phyloP scores from a whole-genome alignment of 225 moss, liverwort and hornwort species.

The Antitrichia curtipendula region DNA sequence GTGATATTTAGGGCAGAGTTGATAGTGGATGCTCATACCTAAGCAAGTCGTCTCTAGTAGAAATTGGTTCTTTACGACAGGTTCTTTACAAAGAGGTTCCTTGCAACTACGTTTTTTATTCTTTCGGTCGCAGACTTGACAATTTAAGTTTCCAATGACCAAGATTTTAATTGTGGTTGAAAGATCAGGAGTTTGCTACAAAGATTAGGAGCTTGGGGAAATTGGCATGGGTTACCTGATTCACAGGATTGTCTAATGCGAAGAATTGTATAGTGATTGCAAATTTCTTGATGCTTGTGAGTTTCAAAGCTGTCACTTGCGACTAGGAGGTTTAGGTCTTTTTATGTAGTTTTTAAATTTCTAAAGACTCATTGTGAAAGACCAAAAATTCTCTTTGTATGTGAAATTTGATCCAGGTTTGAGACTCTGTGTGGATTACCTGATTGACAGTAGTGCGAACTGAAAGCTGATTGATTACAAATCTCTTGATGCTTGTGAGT shows the following conservation, averaged over 20 bases:
- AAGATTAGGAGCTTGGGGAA: not conserved
- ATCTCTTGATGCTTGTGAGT: not conserved
- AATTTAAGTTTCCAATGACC: no score
- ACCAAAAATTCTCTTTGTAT: not conserved
- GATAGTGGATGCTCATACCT: no score
- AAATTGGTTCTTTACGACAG: no score
- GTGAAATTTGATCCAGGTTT: not conserved
- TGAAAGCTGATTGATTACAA: not conserved
- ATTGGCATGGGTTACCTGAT: not conserved
- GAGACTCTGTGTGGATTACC: not conserved
- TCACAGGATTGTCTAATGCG: not conserved
- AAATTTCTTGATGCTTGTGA: not conserved
- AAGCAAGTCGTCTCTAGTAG: no score
- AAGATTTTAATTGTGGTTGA: not conserved
- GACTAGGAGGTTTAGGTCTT: not conserved
- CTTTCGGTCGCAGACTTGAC: not conserved
- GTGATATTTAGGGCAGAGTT: no score
- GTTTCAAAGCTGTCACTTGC: not conserved
- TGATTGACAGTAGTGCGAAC: slow-evolving; percentile 1
- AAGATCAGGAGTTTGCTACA: not conserved
- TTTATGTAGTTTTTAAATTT: not conserved
- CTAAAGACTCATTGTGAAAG: not conserved
- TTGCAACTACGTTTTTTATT: no score
- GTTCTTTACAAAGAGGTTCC: no score
- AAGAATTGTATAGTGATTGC: not conserved